Base-by-base conservation (phyloP, 2,329 filamentous ascomycete species). In the Aspergillus sp. region DNA sequence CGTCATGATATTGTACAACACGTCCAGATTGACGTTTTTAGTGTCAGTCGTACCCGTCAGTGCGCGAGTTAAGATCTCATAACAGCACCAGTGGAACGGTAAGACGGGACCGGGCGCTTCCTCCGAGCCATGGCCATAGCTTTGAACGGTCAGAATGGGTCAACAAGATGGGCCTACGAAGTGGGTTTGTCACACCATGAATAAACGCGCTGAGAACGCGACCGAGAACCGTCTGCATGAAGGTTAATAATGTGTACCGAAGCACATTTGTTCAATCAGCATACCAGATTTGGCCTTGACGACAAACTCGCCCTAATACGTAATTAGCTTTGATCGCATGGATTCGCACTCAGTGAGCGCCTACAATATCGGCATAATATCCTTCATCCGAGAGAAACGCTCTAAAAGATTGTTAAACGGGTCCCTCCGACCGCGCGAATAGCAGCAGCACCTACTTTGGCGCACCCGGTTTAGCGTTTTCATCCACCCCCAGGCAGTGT, bases 21-120 rank as follows among this genome's bases (percentile, higher is more conserved):
- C 55, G 10, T 63, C 58, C 36, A 63, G 19, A n/a, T 68, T 61
- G 38, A 66, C 41, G 17, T 57, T 57, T 8, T 58, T 52, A 10
- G 57, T 57, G 8, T 64, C 60, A n/a, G 54, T 58, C 5, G 61
- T 47, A 32, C 63, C 61, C 5, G 64, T 66, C 6, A 68, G 60
- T 3, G 59, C 48, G 23, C 62, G 64, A 5, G 64, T 60, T 3
- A 68, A 58, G 17, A 68, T 66, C 52, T 68, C 64, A 42, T 64
- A 64, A 36, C 66, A 68, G 57, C 63, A 64, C 60, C 63, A 62
- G 30, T 68, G 66, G 51, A 68, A 68, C 7, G 66, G 66, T 17
- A 68, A 44, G 11, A 66, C 66, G 2, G 66, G 64, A n/a, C 66
- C 66, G 8, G 62, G 54, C 1, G 60, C 60, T 3, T 66, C 64